These are phyloP conservation scores for Phialophora tarda DNA, from an alignment of 2,329 filamentous ascomycete species.

Conservation along the genomic window DNA sequence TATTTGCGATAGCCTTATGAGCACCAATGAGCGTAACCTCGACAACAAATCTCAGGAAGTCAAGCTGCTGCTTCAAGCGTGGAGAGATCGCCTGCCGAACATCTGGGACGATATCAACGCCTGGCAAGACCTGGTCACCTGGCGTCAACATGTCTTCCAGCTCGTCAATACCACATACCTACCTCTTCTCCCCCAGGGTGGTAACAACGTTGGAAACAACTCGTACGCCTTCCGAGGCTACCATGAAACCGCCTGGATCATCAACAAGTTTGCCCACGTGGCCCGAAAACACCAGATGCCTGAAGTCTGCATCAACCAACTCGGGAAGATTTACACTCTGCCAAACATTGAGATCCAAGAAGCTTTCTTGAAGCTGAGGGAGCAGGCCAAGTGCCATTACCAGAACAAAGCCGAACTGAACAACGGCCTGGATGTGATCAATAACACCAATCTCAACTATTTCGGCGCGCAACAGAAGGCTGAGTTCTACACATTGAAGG, in stretches of 20 bases:
- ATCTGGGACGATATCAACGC: constrained; percentile 99
- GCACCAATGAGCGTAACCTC: constrained; percentile 82
- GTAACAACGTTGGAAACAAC: constrained; percentile 79
- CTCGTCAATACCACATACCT: constrained; percentile 96
- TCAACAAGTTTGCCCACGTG: constrained; percentile 97
- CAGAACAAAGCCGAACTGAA: constrained; percentile 92
- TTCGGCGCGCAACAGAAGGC: constrained; percentile 96
- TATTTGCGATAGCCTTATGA: constrained; percentile 87
- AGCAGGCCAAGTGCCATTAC: constrained; percentile 98
- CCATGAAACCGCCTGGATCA: constrained; percentile 99
- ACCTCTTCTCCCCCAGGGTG: constrained; percentile 74
- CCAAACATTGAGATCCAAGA: constrained; percentile 99
- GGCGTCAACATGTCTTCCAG: constrained; percentile 98
- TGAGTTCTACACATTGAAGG: constrained; percentile 98
- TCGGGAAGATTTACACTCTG: constrained; percentile 96
- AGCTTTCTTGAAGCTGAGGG: constrained; percentile 95
- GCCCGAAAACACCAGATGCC: constrained; percentile 95
- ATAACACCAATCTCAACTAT: constrained; percentile 99
- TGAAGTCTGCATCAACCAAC: constrained; percentile 95
- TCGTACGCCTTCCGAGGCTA: constrained; percentile 97
- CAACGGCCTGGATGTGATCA: constrained; percentile 95
- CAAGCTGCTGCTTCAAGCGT: constrained; percentile 89
- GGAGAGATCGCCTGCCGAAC: constrained; percentile 94
- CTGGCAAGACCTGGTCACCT: constrained; percentile 99
- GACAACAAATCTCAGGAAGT: constrained; percentile 95